Evolutionary conservation across 352 stramenopile genomes (phyloP), one percentile per base, ranked within the genome.

Genomic region (Phytopythium kandeliae): DNA sequence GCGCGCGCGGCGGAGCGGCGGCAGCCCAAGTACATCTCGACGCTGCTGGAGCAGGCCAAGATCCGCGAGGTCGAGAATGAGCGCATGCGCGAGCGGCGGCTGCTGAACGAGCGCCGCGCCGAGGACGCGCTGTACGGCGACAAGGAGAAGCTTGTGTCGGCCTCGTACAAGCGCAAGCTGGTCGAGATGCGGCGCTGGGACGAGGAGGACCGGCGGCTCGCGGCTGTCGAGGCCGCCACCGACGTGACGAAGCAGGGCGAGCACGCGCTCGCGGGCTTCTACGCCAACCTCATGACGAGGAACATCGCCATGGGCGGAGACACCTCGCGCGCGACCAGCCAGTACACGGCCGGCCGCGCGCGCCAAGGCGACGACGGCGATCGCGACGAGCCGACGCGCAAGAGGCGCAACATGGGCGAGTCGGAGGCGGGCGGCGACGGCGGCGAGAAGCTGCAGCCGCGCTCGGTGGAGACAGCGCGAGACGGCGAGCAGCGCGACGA

Each of bases 161-260:
- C 84, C 1, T 93, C 87, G 16, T 97, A 96, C 70, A 97, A 97
- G 66, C 65, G 86, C 16, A 96, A 96, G 41, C 62, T 97, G n/a
- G 74, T 90, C 66, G 89, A 96, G 51, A 74, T 89, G 60, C 76
- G 91, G 58, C 78, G 82, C 36, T 97, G 89, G 89, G 89, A 97
- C 48, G 65, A 68, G 17, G 81, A 90, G 50, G 84, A 94, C 48
- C 67, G 67, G 22, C 71, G 78, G 1, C 64, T 92, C 35, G 81
- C 85, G 24, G 67, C 60, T 1, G 38, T 86, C 42, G 78, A 93
- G 48, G 80, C 80, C 3, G 60, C 69, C 1, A 78, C 94, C 33
- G 80, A 95, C 37, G 78, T 90, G 30, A 81, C 75, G 10, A 89
- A 88, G 65, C 79, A 83, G 19, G 74, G 71, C 16, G 68, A 72